Conservation (phyloP, 164 flowering plant genomes). For the Magnolia kwangsiensis region DNA sequence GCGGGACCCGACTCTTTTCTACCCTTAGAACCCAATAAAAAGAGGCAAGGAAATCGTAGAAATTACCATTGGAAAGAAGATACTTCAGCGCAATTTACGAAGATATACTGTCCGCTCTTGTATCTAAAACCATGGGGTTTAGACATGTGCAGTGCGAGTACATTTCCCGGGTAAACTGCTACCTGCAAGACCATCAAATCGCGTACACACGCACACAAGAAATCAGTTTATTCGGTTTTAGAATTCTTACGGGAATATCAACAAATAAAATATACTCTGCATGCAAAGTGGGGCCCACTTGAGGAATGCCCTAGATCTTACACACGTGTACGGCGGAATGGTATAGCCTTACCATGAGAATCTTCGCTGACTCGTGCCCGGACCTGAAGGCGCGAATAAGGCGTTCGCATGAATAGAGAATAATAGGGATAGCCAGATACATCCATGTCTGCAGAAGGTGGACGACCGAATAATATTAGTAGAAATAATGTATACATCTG, state of each 20-base stretch:
- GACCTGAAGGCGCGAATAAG: slow-evolving; percentile 46
- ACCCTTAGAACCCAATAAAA: too few species aligned
- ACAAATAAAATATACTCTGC: too few species aligned
- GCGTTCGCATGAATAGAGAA: slow-evolving; percentile 44
- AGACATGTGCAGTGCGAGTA: slow-evolving; percentile 49
- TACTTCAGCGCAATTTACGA: slow-evolving; percentile 54
- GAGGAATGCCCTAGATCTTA: too few species aligned
- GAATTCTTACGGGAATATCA: neutral
- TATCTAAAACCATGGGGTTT: slow-evolving; percentile 63
- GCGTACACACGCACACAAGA: neutral
- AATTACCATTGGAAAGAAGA: slow-evolving; percentile 59
- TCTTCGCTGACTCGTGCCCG: slow-evolving; percentile 37
- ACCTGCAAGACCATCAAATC: slow-evolving; percentile 30
- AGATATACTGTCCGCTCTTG: slow-evolving; percentile 64
- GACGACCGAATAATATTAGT: neutral
- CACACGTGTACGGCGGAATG: neutral
- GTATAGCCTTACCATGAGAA: slow-evolving; percentile 34
- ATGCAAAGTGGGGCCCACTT: neutral
- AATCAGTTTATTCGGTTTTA: too few species aligned
- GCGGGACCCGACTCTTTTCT: too few species aligned
- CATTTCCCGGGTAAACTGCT: slow-evolving; percentile 68
- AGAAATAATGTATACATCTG: neutral
- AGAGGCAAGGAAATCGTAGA: too few species aligned
- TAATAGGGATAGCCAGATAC: slow-evolving; percentile 48
- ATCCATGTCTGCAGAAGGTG: slow-evolving; percentile 50